phyloP scores from a whole-genome alignment of 176 grass and related monocot genomes.

The Zizania latifolia region DNA sequence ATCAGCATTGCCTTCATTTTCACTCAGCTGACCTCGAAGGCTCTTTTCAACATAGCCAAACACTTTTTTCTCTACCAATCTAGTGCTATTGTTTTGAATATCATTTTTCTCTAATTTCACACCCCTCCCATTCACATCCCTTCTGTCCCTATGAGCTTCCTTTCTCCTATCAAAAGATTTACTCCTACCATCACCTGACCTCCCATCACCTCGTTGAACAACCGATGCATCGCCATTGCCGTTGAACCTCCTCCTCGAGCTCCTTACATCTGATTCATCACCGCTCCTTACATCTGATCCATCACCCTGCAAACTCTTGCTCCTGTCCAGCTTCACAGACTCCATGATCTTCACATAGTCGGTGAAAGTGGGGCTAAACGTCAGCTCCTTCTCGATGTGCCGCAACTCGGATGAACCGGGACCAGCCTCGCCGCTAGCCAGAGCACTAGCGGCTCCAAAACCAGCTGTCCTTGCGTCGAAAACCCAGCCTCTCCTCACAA shows the following conservation, averaged over 20 bases:
- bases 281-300: constrained; percentile 24
- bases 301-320: constrained; percentile 30
- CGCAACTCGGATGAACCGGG: constrained; percentile 18
- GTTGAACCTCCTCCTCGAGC: constrained; percentile 25
- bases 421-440: constrained; percentile 24
- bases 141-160: constrained; percentile 6
- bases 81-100: neutral
- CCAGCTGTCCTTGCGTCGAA: constrained; percentile 22
- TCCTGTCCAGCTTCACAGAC: constrained; percentile 71
- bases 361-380: constrained; percentile 64
- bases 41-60: neutral
- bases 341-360: constrained; percentile 99
- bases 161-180: constrained; percentile 27
- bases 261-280: constrained; percentile 25
- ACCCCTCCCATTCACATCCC: neutral
- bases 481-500: constrained; percentile 25
- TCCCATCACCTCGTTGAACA: constrained; percentile 6
- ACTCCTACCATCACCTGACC: constrained; percentile 26
- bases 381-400: constrained; percentile 83
- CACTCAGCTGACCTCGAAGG: constrained; percentile 17
- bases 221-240: constrained; percentile 8
- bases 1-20: neutral
- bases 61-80: constrained; percentile 24
- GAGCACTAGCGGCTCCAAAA: constrained; percentile 1
- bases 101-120: neutral